Percentiles rank a stretch among this genome's conserved stretches.
phyloP scores from a whole-genome alignment of 192 early-diverging fungal genomes.

The Diversispora epigaea region DNA sequence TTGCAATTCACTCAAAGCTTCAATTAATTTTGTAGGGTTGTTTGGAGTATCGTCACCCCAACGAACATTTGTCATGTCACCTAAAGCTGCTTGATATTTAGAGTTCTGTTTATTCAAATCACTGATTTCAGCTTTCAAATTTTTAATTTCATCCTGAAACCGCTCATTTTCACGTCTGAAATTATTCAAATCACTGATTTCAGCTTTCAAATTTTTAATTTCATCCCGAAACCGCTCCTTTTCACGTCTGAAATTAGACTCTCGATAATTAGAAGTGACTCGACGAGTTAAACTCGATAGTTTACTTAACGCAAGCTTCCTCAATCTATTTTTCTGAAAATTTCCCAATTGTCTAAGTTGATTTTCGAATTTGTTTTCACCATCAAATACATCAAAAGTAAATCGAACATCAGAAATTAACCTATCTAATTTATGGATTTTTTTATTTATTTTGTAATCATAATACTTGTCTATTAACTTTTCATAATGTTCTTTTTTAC shows the following conservation, averaged over 20 bases:
- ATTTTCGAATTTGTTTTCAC: no score
- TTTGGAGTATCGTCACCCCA: conserved; percentile 20
- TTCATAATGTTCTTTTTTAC: no score
- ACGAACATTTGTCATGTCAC: background rate
- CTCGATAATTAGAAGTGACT: background rate
- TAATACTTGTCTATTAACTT: no score
- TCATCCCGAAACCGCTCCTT: background rate
- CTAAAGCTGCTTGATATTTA: conserved; percentile 11
- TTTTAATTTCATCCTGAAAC: background rate
- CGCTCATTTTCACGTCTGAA: background rate
- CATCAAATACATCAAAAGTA: no score
- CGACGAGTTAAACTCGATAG: background rate
- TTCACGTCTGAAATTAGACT: no score
- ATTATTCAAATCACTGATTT: background rate
- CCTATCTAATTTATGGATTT: no score
- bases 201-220: background rate
- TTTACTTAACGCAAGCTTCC: no score
- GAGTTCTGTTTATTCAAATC: background rate
- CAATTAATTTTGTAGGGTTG: background rate
- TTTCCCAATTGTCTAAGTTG: no score
- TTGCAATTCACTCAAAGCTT: conserved; percentile 11
- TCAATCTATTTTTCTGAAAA: no score
- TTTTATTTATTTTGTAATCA: no score
- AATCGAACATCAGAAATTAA: no score
- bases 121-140: background rate